phyloP scores from a whole-genome alignment of 371 early-diverging fungal species.

The Zychaea mexicana region DNA sequence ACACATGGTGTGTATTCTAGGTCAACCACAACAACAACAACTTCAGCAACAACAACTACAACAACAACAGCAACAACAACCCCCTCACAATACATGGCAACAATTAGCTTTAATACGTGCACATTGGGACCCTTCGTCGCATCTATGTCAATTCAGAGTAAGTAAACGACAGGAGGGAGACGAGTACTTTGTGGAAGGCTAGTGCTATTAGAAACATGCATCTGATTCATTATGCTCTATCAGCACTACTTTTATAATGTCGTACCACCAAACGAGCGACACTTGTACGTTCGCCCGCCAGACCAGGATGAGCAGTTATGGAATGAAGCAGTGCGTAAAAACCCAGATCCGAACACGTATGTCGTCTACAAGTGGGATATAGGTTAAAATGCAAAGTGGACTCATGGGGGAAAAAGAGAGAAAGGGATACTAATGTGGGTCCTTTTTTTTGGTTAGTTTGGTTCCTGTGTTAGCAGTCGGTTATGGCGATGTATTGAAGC shows the following conservation, averaged over 20 bases:
- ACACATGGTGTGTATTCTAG: too few species aligned
- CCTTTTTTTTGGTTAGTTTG: conserved; percentile 51
- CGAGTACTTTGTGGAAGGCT: not conserved
- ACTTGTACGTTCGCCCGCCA: conserved; percentile 73
- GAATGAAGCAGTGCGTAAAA: conserved; percentile 80
- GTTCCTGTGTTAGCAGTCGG: conserved; percentile 91
- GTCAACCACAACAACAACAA: conserved; percentile 11
- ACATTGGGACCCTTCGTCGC: conserved; percentile 78
- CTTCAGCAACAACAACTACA: conserved; percentile 29
- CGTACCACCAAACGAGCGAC: conserved; percentile 80
- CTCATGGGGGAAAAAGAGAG: not conserved
- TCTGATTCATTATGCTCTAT: not conserved
- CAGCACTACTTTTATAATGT: conserved; percentile 90
- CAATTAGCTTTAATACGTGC: conserved; percentile 57
- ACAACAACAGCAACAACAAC: conserved; percentile 17
- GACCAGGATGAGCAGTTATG: conserved; percentile 73
- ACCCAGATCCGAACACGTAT: conserved; percentile 83
- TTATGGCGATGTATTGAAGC: conserved; percentile 83
- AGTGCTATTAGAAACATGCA: not conserved
- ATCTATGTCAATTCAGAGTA: conserved; percentile 79
- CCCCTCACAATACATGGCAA: conserved; percentile 37
- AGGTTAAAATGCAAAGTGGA: too few species aligned
- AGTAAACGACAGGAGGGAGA: not conserved
- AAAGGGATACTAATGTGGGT: not conserved
- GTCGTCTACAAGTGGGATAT: not conserved